A percentile compares a stretch with the other conserved stretches of the same genome.
Evolutionary conservation across 495 filamentous ascomycete genomes (phyloP).

Genomic region (Neurospora sp.): DNA sequence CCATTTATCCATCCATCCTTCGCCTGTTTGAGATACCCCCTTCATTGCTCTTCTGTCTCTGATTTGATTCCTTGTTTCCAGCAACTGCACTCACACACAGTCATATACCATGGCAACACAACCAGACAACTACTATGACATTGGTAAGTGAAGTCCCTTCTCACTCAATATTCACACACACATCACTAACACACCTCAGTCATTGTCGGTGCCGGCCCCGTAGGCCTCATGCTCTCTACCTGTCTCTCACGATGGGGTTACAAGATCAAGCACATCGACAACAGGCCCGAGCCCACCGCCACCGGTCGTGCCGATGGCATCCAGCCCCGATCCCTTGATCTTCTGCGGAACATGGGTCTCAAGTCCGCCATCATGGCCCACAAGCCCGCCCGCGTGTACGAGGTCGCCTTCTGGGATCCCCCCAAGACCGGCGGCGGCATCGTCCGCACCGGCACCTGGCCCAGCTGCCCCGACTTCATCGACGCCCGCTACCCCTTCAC

Average conservation of each 20-base stretch:
- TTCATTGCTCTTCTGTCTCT: not conserved
- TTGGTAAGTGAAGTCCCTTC: conserved; percentile 12
- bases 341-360: conserved; percentile 61
- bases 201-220: conserved; percentile 84
- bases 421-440: conserved; percentile 45
- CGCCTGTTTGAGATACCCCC: conserved; percentile 10
- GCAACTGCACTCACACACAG: not conserved
- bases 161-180: not conserved
- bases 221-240: conserved; percentile 75
- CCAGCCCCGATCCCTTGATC: conserved; percentile 70
- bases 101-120: conserved; percentile 12
- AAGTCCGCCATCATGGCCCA: conserved; percentile 67
- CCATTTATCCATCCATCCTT: not conserved
- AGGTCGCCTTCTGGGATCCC: conserved; percentile 74
- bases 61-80: not conserved
- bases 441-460: conserved; percentile 57
- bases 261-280: conserved; percentile 60
- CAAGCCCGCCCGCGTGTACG: conserved; percentile 61
- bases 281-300: conserved; percentile 54
- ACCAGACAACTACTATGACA: conserved; percentile 23
- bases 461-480: conserved; percentile 63
- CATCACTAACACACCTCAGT: conserved; percentile 33
- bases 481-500: conserved; percentile 71
- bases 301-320: conserved; percentile 73
- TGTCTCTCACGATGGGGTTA: conserved; percentile 66